phyloP scores from a whole-genome alignment of 2,329 filamentous ascomycete species.

The Claviceps maximensis region DNA sequence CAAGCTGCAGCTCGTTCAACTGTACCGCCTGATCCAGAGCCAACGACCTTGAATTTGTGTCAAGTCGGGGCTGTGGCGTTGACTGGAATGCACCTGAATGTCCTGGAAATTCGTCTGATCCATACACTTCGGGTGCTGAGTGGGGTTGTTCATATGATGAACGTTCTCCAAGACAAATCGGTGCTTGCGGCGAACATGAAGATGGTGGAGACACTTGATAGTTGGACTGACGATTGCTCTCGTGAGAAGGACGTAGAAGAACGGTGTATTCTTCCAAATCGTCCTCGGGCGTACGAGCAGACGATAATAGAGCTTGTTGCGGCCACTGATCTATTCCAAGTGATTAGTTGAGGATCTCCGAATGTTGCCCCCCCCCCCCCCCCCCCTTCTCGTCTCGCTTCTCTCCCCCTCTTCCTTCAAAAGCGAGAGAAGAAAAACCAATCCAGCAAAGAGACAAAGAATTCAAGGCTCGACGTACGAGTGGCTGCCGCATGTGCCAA shows the following conservation, averaged over 20 bases:
- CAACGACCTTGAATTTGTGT: not conserved
- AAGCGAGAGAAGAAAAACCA: not conserved
- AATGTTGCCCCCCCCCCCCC: no score
- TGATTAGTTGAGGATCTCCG: slow-evolving; percentile 4
- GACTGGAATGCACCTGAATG: slow-evolving; percentile 13
- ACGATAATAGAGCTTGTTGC: not conserved
- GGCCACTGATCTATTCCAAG: slow-evolving; percentile 6
- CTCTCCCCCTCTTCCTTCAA: no score
- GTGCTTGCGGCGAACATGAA: slow-evolving; percentile 23
- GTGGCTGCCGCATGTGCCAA: slow-evolving; percentile 24
- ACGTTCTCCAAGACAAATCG: slow-evolving; percentile 12
- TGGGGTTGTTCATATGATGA: slow-evolving; percentile 25
- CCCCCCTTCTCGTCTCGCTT: no score
- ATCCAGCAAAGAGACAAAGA: not conserved
- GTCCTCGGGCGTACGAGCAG: not conserved
- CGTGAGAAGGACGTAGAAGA: not conserved
- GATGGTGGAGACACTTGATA: slow-evolving; percentile 2
- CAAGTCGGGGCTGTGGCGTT: not conserved
- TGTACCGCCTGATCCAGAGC: slow-evolving; percentile 14
- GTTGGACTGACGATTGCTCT: not conserved
- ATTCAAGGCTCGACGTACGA: slow-evolving; percentile 18
- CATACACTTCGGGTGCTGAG: slow-evolving; percentile 30
- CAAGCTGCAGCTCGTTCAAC: slow-evolving; percentile 26
- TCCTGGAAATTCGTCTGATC: slow-evolving; percentile 25
- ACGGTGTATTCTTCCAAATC: not conserved